These are phyloP conservation scores for Lonicera japonica DNA, from an alignment of 129 eudicot species.

Conservation along the genomic window DNA sequence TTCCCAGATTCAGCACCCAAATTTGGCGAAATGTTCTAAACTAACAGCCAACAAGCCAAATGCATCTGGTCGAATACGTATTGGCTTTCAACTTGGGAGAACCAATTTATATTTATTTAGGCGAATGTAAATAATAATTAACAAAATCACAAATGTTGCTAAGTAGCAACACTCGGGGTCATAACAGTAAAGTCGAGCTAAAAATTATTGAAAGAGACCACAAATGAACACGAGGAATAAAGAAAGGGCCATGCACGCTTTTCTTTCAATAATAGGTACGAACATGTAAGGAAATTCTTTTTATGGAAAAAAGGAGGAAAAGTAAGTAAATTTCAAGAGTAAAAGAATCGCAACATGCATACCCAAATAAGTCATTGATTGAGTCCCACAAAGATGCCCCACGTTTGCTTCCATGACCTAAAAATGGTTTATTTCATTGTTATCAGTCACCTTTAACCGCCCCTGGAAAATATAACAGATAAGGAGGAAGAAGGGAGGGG, in stretches of 20 bases:
- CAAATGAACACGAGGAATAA: background rate
- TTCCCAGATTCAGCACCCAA: no score
- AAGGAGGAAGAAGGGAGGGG: background rate
- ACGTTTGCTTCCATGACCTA: conserved; percentile 21
- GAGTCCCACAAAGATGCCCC: conserved; percentile 46
- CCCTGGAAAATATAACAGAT: conserved; percentile 13
- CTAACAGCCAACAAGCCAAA: no score
- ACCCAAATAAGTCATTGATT: conserved; percentile 51
- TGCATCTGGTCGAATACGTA: no score
- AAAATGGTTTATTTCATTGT: conserved; percentile 19
- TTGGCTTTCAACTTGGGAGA: no score
- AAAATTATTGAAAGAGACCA: background rate
- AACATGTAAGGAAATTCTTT: background rate
- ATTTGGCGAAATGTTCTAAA: no score
- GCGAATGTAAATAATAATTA: no score
- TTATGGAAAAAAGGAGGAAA: no score
- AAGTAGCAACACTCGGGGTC: background rate
- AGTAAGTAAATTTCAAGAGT: background rate
- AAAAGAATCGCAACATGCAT: conserved; percentile 8
- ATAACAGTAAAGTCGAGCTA: background rate
- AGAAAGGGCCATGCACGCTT: background rate
- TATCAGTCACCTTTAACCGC: conserved; percentile 12
- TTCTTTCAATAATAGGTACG: background rate
- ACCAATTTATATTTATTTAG: no score
- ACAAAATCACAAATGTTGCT: background rate